A percentile compares a stretch with the other conserved stretches of the same genome.
These are phyloP conservation scores for Euptelea pleiosperma DNA, from an alignment of 164 flowering plant genomes.

Conservation along the genomic window DNA sequence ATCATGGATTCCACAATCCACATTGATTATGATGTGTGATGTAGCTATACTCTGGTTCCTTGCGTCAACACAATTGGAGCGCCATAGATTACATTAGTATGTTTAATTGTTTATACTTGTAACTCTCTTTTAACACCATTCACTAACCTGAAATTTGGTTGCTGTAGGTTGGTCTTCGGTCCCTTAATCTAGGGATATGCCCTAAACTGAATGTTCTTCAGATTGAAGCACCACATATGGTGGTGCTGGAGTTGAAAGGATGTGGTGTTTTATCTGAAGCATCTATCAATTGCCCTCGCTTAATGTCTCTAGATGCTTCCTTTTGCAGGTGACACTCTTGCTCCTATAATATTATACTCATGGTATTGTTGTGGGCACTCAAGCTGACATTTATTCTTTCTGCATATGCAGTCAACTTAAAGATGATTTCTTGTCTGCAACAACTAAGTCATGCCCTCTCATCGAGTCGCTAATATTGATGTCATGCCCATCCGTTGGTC, in stretches of 20 bases:
- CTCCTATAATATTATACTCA: neutral
- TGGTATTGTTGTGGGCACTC: neutral
- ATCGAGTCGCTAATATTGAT: conserved; percentile 80
- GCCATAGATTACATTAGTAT: too few species aligned
- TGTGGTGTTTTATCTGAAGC: conserved; percentile 91
- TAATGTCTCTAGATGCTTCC: conserved; percentile 89
- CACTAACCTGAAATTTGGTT: neutral
- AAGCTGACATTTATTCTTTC: conserved; percentile 14
- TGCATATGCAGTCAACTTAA: conserved; percentile 70
- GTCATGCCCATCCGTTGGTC: conserved; percentile 91
- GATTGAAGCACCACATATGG: conserved; percentile 75
- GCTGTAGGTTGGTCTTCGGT: conserved; percentile 76
- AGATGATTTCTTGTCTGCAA: conserved; percentile 87
- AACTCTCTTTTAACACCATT: neutral
- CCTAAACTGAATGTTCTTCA: conserved; percentile 70
- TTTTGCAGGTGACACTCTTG: conserved; percentile 76
- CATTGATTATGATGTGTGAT: neutral
- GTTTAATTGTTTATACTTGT: too few species aligned
- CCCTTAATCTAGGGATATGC: conserved; percentile 93
- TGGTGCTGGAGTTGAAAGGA: conserved; percentile 84
- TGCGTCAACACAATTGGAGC: too few species aligned
- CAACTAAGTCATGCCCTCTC: conserved; percentile 67
- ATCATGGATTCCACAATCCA: neutral
- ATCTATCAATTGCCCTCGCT: conserved; percentile 65
- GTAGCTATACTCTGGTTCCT: neutral